These are phyloP conservation scores for Cladorrhinum sp. DNA, from an alignment of 2,329 filamentous ascomycete genomes.

Conservation along the genomic window DNA sequence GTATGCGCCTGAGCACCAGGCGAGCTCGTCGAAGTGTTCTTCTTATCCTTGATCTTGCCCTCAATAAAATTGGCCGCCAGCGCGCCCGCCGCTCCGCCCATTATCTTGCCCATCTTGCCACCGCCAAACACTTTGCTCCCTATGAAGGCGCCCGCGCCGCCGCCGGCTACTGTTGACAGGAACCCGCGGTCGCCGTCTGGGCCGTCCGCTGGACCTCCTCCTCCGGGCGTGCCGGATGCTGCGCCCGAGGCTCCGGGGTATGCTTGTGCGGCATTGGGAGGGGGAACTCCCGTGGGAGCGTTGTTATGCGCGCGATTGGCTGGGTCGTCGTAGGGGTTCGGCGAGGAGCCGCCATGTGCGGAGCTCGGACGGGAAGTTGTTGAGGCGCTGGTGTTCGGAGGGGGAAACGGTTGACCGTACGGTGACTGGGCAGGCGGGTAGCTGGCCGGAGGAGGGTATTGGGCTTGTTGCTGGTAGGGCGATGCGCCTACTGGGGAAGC, in stretches of 20 bases:
- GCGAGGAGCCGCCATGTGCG: constrained; percentile 11
- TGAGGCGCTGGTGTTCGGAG: not conserved
- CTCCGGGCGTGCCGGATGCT: constrained; percentile 2
- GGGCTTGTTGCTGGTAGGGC: not conserved
- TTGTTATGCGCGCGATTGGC: constrained; percentile 15
- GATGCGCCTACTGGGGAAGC: not conserved
- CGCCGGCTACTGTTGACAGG: constrained; percentile 51
- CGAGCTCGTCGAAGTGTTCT: constrained; percentile 14
- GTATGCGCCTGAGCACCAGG: not conserved
- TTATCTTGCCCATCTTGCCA: constrained; percentile 47
- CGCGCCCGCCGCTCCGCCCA: constrained; percentile 52
- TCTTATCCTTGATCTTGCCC: constrained; percentile 38
- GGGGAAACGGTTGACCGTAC: not conserved
- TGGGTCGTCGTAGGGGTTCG: constrained; percentile 18
- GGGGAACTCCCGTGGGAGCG: not conserved
- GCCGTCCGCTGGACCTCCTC: constrained; percentile 8
- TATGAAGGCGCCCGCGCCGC: constrained; percentile 51
- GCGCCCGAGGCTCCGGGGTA: not conserved
- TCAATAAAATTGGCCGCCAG: constrained; percentile 54
- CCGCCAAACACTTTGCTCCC: constrained; percentile 56
- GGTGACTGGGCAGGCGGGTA: constrained; percentile 19
- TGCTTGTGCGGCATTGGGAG: constrained; percentile 6
- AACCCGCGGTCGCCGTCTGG: constrained; percentile 53
- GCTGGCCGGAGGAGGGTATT: not conserved
- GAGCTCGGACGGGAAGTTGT: not conserved